phyloP scores from a whole-genome alignment of 164 flowering plant species.

The Dillenia suffruticosa region DNA sequence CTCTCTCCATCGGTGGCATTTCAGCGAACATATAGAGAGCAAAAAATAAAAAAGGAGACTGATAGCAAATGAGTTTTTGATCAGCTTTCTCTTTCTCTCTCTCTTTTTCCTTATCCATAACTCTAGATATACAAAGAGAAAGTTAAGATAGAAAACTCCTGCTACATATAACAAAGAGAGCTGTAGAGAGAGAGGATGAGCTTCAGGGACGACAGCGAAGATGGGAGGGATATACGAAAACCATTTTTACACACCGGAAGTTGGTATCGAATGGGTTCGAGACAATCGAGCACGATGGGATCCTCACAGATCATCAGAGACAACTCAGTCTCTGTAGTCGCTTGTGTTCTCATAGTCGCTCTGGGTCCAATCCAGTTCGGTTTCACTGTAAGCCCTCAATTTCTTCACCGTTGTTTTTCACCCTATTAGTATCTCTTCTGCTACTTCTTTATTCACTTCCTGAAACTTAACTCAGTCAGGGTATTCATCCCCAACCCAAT shows the following conservation, averaged over 20 bases:
- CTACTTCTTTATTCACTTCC: background rate
- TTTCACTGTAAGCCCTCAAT: conserved; percentile 27
- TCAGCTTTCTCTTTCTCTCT: no score
- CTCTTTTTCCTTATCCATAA: no score
- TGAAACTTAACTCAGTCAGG: conserved; percentile 34
- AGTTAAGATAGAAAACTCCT: no score
- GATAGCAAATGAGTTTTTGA: no score
- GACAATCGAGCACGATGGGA: conserved; percentile 56
- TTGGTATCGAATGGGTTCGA: conserved; percentile 68
- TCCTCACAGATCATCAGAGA: conserved; percentile 45
- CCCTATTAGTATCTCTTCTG: no score
- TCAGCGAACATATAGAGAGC: no score
- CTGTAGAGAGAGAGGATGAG: conserved; percentile 28
- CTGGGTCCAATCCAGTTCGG: conserved; percentile 43
- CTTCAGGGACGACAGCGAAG: conserved; percentile 59
- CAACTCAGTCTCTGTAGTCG: conserved; percentile 31
- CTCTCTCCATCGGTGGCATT: no score
- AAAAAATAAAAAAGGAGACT: no score
- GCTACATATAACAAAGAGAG: no score
- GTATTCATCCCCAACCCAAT: conserved; percentile 68
- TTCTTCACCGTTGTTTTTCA: no score
- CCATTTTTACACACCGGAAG: conserved; percentile 77
- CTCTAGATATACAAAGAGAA: no score
- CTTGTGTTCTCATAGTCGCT: conserved; percentile 40
- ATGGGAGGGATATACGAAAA: conserved; percentile 50